Evolutionary conservation across 495 filamentous ascomycete species (phyloP).

Genomic region (Choiromyces venosus): DNA sequence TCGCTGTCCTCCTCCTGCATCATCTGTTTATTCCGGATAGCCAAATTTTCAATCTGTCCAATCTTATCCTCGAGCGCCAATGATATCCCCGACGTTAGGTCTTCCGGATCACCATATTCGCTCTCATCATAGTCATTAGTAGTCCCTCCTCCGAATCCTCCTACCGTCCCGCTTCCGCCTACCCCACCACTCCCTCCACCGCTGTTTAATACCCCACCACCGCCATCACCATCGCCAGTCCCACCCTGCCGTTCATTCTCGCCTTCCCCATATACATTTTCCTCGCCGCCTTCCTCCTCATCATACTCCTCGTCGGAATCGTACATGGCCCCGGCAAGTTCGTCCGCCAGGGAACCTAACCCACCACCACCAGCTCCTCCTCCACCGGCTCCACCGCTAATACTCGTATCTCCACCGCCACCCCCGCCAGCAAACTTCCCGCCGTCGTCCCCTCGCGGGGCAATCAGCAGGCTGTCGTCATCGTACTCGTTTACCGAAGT

Average conservation of each 20-base stretch:
- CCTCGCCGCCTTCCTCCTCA: slow-evolving; percentile 50
- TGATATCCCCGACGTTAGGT: slow-evolving; percentile 25
- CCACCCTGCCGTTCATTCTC: neutral
- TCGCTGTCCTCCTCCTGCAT: slow-evolving; percentile 30
- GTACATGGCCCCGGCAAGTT: slow-evolving; percentile 59
- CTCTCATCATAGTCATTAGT: slow-evolving; percentile 56
- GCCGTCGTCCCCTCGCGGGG: slow-evolving; percentile 5
- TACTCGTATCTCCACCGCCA: slow-evolving; percentile 8
- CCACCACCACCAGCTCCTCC: slow-evolving; percentile 47
- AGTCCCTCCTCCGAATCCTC: slow-evolving; percentile 38
- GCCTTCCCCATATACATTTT: slow-evolving; percentile 22
- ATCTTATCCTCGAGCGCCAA: slow-evolving; percentile 36
- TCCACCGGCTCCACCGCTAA: slow-evolving; percentile 5
- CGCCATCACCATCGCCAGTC: neutral
- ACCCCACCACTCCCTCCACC: neutral
- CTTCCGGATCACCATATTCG: slow-evolving; percentile 52
- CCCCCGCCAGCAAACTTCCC: slow-evolving; percentile 2
- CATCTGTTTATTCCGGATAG: slow-evolving; percentile 21
- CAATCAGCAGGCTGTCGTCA: slow-evolving; percentile 33
- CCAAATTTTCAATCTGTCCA: slow-evolving; percentile 41
- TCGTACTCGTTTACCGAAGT: slow-evolving; percentile 27
- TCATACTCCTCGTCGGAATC: slow-evolving; percentile 58
- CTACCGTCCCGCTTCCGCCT: slow-evolving; percentile 11
- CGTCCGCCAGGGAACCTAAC: slow-evolving; percentile 77
- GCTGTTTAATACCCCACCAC: neutral